Evolutionary conservation across 2,329 filamentous ascomycete species (phyloP).

Genomic region (Stagonosporopsis rhizophila): DNA sequence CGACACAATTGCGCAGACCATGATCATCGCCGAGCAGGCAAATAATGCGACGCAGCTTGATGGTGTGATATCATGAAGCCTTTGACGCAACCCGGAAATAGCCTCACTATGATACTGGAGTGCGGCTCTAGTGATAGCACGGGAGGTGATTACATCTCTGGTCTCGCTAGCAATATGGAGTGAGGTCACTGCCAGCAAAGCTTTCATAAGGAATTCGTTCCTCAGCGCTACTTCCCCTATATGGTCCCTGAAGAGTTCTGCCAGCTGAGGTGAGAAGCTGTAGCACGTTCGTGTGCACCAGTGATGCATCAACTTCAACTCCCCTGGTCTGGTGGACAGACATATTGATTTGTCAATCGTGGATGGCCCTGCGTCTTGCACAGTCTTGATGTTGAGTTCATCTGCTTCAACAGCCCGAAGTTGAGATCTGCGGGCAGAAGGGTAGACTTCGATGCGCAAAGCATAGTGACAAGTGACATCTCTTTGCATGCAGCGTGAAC

Average conservation of each 20-base stretch:
- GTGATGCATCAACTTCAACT: conserved; percentile 18
- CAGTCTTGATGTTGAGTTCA: not conserved
- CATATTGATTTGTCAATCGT: not conserved
- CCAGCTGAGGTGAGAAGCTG: conserved; percentile 4
- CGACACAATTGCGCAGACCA: conserved; percentile 5
- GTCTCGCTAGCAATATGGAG: conserved; percentile 14
- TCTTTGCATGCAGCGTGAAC: conserved; percentile 9
- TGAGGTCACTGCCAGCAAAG: conserved; percentile 16
- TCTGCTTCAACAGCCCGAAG: not conserved
- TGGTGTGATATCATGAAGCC: not conserved
- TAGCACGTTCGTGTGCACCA: conserved; percentile 16
- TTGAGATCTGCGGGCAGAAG: not conserved
- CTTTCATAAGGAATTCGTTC: conserved; percentile 19
- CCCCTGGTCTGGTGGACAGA: not conserved
- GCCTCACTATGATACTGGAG: conserved; percentile 9
- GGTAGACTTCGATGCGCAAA: not conserved
- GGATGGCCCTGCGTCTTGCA: not conserved
- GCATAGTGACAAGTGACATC: conserved; percentile 9
- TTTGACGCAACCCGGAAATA: conserved; percentile 4
- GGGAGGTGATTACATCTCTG: not conserved
- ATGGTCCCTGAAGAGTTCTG: conserved; percentile 14
- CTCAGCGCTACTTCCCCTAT: conserved; percentile 13
- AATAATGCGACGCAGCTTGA: conserved; percentile 3
- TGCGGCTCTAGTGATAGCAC: not conserved
- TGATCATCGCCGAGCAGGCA: conserved; percentile 4